These are phyloP conservation scores for Capsella bursapastoris DNA, from an alignment of 345 rosid genomes.

Conservation along the genomic window DNA sequence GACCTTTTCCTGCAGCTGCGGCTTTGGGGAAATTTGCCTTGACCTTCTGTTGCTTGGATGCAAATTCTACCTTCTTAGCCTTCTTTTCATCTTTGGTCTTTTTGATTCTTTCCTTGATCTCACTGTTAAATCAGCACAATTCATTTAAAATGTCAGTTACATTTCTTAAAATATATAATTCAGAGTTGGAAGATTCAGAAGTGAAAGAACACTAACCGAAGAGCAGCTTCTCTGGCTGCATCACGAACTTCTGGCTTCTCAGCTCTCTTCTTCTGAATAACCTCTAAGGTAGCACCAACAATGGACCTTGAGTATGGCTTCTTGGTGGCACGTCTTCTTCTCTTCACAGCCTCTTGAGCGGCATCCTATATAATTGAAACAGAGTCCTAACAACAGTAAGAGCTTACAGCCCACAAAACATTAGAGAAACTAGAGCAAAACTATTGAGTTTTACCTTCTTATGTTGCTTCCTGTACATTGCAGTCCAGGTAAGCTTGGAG, in stretches of 20 bases:
- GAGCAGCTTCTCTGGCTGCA: slow-evolving; percentile 80
- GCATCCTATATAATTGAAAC: slow-evolving; percentile 50
- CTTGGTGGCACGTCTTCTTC: slow-evolving; percentile 65
- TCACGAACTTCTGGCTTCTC: slow-evolving; percentile 89
- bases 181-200: background rate
- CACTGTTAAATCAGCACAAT: slow-evolving; percentile 40
- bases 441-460: slow-evolving; percentile 54
- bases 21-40: slow-evolving; percentile 45
- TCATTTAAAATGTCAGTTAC: background rate
- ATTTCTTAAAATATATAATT: background rate
- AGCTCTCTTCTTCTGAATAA: slow-evolving; percentile 74
- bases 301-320: slow-evolving; percentile 85
- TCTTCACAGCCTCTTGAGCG: slow-evolving; percentile 76
- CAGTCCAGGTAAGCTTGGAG: slow-evolving; percentile 86
- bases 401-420: no score
- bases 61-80: slow-evolving; percentile 47
- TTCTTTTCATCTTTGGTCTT: slow-evolving; percentile 51
- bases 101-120: slow-evolving; percentile 50
- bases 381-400: background rate
- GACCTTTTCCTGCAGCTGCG: slow-evolving; percentile 45
- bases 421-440: no score
- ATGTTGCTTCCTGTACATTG: slow-evolving; percentile 83
- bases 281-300: slow-evolving; percentile 78
- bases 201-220: slow-evolving; percentile 48
- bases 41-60: slow-evolving; percentile 42